Base-by-base conservation (phyloP, 2,329 filamentous ascomycete genomes). In the Colletotrichum sp. region DNA sequence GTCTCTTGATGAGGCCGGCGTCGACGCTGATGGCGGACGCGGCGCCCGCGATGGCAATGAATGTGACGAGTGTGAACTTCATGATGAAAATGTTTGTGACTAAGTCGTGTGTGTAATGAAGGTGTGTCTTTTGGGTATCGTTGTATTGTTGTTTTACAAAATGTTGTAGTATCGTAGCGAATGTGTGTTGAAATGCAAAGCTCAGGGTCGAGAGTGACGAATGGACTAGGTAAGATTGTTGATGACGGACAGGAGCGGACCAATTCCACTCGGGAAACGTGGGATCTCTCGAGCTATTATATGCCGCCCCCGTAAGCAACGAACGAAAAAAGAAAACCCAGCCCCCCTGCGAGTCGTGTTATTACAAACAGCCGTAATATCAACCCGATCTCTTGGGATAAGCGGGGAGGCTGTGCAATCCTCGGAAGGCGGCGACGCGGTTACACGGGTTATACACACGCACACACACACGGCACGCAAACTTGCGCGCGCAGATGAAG, bases 11-110 rank as follows among this genome's bases (percentile, higher is more conserved):
- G 15, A 64, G 70, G 27, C 65, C 51, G 27, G 34, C 29, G 34
- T 69, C 70, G 70, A 72, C 66, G 58, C 70, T 72, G 47, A 69
- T 58, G 18, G 70, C 70, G 34, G 70, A 69, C 5, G 47, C 70
- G 27, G 21, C 70, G 34, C 70, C 58, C 36, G 59, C 31, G 58
- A 72, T 5, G 16, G 58, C 36, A 36, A 72, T 11, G 47, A 72
- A 18, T 24, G 65, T 64, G 43, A 38, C 33, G 13, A 72, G 58
- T 16, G 70, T 57, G 66, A 72, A 59, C 34, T 72, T 72, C 70
- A 72, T 72, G 4, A 62, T 62, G 34, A 24, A 12, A 62, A 38
- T 21, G 8, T 47, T 9, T 47, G 18, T 12, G n/a, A 8, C n/a
- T 4, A 24, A 24, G 24, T 24, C 24, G 24, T 47, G 38, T n/a